Conservation (phyloP, 176 grass and related monocot species). For the Phoenix roebelenii region DNA sequence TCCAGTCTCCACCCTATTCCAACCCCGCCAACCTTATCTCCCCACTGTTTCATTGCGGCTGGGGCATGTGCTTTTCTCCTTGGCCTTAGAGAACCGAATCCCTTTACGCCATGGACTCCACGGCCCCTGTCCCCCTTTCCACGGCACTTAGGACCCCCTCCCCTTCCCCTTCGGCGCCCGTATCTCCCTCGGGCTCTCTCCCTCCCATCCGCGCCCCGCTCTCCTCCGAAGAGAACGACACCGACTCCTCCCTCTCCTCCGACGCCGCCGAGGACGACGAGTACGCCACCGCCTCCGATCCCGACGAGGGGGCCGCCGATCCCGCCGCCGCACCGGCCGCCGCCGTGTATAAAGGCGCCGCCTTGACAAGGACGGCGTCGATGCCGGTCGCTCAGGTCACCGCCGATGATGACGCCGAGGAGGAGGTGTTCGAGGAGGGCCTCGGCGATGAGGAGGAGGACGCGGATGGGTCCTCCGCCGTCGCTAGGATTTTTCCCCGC, state of each 20-base stretch:
- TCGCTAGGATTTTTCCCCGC: constrained; percentile 31
- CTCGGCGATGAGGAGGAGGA: constrained; percentile 22
- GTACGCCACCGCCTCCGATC: constrained; percentile 19
- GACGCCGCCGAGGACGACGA: constrained; percentile 34
- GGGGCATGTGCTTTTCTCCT: too few relatives aligned
- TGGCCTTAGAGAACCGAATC: too few relatives aligned
- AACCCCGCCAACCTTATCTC: too few relatives aligned
- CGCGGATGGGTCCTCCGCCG: constrained; percentile 26
- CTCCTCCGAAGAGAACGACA: constrained; percentile 29
- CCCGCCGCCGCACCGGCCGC: too few relatives aligned
- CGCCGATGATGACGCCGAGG: not conserved
- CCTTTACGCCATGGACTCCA: too few relatives aligned
- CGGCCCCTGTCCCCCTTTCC: too few relatives aligned
- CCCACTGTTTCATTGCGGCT: too few relatives aligned
- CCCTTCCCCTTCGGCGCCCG: constrained; percentile 15
- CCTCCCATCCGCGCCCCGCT: constrained; percentile 38
- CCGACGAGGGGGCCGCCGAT: constrained; percentile 11
- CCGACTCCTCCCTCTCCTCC: constrained; percentile 5
- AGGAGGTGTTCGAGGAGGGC: constrained; percentile 22
- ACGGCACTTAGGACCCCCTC: not conserved
- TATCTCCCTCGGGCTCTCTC: not conserved
- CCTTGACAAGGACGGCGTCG: too few relatives aligned
- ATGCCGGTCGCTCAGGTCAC: too few relatives aligned
- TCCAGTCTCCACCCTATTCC: too few relatives aligned
- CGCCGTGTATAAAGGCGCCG: too few relatives aligned